Evolutionary conservation across 371 early-diverging fungal species (phyloP).

Genomic region (Apophysomyces sp.): DNA sequence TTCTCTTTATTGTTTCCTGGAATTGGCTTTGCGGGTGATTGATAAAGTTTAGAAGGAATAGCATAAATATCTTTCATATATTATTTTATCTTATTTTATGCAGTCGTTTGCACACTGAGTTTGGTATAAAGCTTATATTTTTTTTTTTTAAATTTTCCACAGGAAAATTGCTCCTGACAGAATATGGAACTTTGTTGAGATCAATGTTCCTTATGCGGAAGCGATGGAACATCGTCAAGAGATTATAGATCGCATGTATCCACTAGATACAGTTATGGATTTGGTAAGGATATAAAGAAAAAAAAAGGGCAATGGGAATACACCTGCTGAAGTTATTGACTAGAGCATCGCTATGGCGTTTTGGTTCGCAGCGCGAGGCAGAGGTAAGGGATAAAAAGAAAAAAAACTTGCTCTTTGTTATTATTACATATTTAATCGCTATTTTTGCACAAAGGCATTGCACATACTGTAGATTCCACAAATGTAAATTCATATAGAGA

Average conservation of each 20-base stretch:
- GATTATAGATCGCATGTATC: constrained; percentile 76
- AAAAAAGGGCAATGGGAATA: neutral
- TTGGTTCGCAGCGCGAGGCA: constrained; percentile 92
- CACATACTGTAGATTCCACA: neutral
- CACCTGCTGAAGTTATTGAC: neutral
- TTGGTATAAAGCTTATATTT: constrained; percentile 1
- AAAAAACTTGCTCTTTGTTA: too few relatives aligned
- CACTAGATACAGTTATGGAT: constrained; percentile 93
- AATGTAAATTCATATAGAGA: neutral
- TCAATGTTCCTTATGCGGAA: constrained; percentile 82
- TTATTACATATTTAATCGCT: too few relatives aligned
- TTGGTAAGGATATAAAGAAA: constrained; percentile 44
- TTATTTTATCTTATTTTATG: neutral
- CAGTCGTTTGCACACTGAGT: too few relatives aligned
- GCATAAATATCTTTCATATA: too few relatives aligned
- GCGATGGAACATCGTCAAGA: constrained; percentile 52
- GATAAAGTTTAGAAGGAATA: too few relatives aligned
- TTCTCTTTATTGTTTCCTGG: too few relatives aligned
- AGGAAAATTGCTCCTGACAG: constrained; percentile 65
- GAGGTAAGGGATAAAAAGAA: too few relatives aligned
- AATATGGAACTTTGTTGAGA: constrained; percentile 86
- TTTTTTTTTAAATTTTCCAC: neutral
- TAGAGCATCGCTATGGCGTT: constrained; percentile 95
- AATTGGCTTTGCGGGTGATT: too few relatives aligned
- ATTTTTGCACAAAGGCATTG: too few relatives aligned